Evolutionary conservation across 2,329 filamentous ascomycete species (phyloP).

Genomic region (Colletotrichum tropicale): DNA sequence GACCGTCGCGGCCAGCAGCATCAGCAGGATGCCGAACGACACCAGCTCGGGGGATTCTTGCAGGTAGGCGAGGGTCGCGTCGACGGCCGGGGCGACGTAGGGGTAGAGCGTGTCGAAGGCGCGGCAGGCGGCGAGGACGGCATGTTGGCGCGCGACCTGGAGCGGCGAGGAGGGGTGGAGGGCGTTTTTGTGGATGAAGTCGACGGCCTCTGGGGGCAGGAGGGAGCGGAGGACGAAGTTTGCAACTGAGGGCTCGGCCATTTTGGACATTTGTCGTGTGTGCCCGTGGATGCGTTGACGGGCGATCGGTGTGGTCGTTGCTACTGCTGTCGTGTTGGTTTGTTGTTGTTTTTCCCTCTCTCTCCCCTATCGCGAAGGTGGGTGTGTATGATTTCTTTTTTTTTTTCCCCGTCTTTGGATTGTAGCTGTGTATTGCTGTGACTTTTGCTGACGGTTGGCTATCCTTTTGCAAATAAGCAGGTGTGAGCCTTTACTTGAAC

Average conservation of each 20-base stretch:
- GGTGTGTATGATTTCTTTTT: background rate
- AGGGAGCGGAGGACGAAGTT: constrained; percentile 41
- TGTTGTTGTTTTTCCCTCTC: background rate
- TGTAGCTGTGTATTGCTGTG: background rate
- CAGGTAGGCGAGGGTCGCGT: constrained; percentile 38
- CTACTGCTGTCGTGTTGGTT: background rate
- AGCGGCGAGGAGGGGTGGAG: constrained; percentile 50
- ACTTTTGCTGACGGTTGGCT: background rate
- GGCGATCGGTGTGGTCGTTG: background rate
- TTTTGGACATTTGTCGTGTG: constrained; percentile 14
- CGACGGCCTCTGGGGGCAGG: constrained; percentile 48
- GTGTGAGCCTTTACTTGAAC: background rate
- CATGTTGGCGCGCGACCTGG: constrained; percentile 41
- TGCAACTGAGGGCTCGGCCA: constrained; percentile 35
- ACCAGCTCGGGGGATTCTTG: constrained; percentile 47
- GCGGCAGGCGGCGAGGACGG: constrained; percentile 31
- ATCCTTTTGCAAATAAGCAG: background rate
- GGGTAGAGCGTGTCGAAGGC: constrained; percentile 39
- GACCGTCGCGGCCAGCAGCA: constrained; percentile 63
- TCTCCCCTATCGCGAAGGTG: background rate
- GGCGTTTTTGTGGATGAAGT: constrained; percentile 50
- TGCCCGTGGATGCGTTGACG: background rate
- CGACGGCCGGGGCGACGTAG: constrained; percentile 45
- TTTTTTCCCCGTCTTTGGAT: background rate
- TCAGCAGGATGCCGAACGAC: constrained; percentile 52